These are phyloP conservation scores for Cydonia oblonga DNA, from an alignment of 331 rosid species.

Conservation along the genomic window DNA sequence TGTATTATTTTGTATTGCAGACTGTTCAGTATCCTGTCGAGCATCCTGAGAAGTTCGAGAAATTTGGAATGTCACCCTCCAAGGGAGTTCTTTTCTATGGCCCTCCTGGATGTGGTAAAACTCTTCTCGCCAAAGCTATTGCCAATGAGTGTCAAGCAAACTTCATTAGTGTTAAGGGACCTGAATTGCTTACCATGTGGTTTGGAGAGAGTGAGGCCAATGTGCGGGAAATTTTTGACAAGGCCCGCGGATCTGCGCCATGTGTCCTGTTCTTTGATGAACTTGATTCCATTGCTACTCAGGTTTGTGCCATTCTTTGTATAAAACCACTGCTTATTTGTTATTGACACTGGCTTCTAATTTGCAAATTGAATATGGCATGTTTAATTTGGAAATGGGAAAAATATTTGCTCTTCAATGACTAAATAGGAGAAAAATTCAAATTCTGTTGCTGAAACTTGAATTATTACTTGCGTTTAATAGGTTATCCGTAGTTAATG, in stretches of 20 bases:
- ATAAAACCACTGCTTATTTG: neutral
- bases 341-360: neutral
- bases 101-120: slow-evolving; percentile 98
- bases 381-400: neutral
- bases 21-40: slow-evolving; percentile 99
- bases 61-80: slow-evolving; percentile 95
- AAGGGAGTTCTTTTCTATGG: slow-evolving; percentile 98
- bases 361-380: neutral
- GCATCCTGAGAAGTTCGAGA: slow-evolving; percentile 97
- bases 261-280: slow-evolving; percentile 95
- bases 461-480: neutral
- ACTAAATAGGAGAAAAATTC: neutral
- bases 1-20: slow-evolving; percentile 28
- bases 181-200: slow-evolving; percentile 97
- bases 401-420: neutral
- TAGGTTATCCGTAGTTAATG: neutral
- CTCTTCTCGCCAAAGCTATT: slow-evolving; percentile 92
- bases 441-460: neutral
- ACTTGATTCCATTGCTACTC: slow-evolving; percentile 96
- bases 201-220: slow-evolving; percentile 99
- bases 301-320: slow-evolving; percentile 35
- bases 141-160: slow-evolving; percentile 98
- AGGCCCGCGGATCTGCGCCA: slow-evolving; percentile 95
- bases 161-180: slow-evolving; percentile 96
- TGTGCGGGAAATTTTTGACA: slow-evolving; percentile 87